Base-by-base conservation (phyloP, 495 filamentous ascomycete species). In the Penicillium egyptiacum region DNA sequence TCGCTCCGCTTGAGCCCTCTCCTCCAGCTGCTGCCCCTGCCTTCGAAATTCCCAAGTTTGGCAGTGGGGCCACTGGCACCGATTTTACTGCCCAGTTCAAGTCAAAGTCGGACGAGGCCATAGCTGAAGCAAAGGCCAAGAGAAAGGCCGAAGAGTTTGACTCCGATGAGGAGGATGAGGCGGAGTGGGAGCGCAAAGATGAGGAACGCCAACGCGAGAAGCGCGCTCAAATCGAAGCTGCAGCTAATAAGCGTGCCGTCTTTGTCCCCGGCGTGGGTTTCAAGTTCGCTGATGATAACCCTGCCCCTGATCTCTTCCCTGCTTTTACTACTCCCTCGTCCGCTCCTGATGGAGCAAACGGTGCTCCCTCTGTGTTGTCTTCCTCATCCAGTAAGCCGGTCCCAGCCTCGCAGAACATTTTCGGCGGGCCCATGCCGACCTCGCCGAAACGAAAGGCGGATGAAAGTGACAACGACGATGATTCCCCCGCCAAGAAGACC, bases 91-190 rank as follows among this genome's bases (percentile, higher is more conserved):
- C 69, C 3, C 72, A 76, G 22, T 75, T 76, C 53, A 70, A 70
- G 50, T 65, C 72, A 40, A 59, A 70, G 43, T 65, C 70, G 3
- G 67, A 73, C 8, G 64, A 71, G 41, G 62, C 59, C 12, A 63
- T 62, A 23, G 69, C 70, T 33, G 73, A 78, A 37, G 73, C 73
- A 45, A 79, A 80, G 56, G 68, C 64, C 16, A 81, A 81, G 63
- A 79, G 80, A 46, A 85, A 80, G 62, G 78, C 72, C 1, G 81
- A 81, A 47, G 81, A 86, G 2, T 79, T 75, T 50, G 81, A 84
- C 56, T 82, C 78, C 0, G 81, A 83, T 14, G 79, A 82, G 26
- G 80, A 81, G 17, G 73, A 79, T 35, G 76, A 80, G 46, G 75
- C 59, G n/a, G 78, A 80, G 35, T 80, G 77, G 75, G 75, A 78